Conservation (phyloP, 495 filamentous ascomycete genomes). For the Penicillium manginii region DNA sequence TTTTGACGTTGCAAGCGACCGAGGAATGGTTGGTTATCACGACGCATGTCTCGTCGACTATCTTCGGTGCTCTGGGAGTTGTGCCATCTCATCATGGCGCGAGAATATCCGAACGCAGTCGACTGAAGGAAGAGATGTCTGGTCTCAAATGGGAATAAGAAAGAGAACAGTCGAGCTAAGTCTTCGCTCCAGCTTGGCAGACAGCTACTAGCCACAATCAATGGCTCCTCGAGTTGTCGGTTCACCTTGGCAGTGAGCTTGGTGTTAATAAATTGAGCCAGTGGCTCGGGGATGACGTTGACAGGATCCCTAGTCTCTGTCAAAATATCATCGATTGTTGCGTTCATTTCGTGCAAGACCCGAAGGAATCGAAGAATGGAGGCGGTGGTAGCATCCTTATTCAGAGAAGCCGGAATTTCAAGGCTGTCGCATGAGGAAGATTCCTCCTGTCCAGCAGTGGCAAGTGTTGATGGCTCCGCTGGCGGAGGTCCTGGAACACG, state of each 20-base stretch:
- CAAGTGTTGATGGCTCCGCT: slow-evolving; percentile 70
- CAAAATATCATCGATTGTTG: slow-evolving; percentile 94
- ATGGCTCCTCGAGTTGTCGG: slow-evolving; percentile 93
- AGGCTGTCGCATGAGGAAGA: slow-evolving; percentile 48
- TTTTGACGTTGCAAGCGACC: slow-evolving; percentile 95
- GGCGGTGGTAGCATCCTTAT: slow-evolving; percentile 79
- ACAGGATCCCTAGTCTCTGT: slow-evolving; percentile 77
- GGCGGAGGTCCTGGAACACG: slow-evolving; percentile 87
- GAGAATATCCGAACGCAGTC: slow-evolving; percentile 96
- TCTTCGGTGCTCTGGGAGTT: slow-evolving; percentile 84
- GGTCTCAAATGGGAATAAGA: slow-evolving; percentile 99
- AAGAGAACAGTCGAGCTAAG: slow-evolving; percentile 92
- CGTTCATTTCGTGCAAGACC: slow-evolving; percentile 91
- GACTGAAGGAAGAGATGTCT: slow-evolving; percentile 96
- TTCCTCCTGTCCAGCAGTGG: slow-evolving; percentile 52
- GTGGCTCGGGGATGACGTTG: slow-evolving; percentile 76
- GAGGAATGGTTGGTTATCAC: slow-evolving; percentile 90
- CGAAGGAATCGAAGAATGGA: slow-evolving; percentile 88
- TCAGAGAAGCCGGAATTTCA: slow-evolving; percentile 78
- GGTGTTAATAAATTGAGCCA: slow-evolving; percentile 97
- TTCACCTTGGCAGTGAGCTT: slow-evolving; percentile 99
- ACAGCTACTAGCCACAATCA: slow-evolving; percentile 97
- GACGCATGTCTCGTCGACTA: slow-evolving; percentile 74
- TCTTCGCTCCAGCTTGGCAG: slow-evolving; percentile 97
- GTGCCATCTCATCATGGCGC: slow-evolving; percentile 98